Conservation (phyloP, 306 rosid species). For the Trifolium subterraneum region DNA sequence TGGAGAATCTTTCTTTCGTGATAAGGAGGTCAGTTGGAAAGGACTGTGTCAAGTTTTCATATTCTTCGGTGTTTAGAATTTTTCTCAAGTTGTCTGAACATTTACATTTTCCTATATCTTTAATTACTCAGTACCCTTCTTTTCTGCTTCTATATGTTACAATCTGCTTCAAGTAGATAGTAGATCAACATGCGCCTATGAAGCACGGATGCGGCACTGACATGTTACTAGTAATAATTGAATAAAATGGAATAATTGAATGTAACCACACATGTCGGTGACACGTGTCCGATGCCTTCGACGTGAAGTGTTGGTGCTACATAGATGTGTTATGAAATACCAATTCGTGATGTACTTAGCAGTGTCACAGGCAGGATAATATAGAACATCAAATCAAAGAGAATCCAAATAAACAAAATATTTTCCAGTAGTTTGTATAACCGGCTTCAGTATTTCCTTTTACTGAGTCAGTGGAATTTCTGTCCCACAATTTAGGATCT, state of each 20-base stretch:
- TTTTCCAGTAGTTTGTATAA: constrained; percentile 4
- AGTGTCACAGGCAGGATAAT: background rate
- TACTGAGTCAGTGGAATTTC: background rate
- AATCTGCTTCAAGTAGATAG: constrained; percentile 1
- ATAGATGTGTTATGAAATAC: background rate
- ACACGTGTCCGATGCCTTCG: background rate
- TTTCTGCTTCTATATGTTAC: constrained; percentile 13
- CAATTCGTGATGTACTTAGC: constrained; percentile 2
- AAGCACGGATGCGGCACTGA: background rate
- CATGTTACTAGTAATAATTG: background rate
- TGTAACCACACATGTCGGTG: background rate
- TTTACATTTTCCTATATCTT: constrained; percentile 15
- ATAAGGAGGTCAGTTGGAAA: constrained; percentile 78
- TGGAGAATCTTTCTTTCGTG: constrained; percentile 87
- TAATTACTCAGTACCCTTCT: constrained; percentile 18
- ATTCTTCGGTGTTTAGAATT: constrained; percentile 16
- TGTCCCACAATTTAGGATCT: constrained; percentile 4
- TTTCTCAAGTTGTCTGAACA: constrained; percentile 31
- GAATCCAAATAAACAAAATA: background rate
- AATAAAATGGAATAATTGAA: background rate
- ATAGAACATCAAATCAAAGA: constrained; percentile 2
- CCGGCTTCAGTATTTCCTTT: background rate
- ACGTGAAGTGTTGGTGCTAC: background rate
- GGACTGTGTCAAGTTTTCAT: constrained; percentile 27
- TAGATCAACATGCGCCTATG: background rate